Conservation (phyloP, 768 basidiomycete genomes). For the Leccinum obscurum region DNA sequence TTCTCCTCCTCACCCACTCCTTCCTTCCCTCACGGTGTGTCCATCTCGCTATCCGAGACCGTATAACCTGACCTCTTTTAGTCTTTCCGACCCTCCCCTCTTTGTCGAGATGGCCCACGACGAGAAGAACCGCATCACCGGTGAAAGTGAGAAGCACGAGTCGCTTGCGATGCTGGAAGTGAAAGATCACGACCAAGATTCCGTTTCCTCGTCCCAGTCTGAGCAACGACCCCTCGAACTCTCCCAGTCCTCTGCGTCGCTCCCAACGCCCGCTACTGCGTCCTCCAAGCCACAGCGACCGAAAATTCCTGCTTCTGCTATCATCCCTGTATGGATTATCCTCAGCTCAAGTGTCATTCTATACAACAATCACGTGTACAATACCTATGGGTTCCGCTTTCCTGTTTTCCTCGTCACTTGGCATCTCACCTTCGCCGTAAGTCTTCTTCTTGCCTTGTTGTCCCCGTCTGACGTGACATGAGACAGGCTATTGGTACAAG, state of each 20-base stretch:
- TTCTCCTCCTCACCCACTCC: neutral
- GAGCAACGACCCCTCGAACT: conserved; percentile 4
- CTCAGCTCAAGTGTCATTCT: conserved; percentile 90
- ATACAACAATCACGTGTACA: conserved; percentile 93
- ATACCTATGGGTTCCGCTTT: conserved; percentile 78
- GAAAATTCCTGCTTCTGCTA: conserved; percentile 63
- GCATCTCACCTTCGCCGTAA: conserved; percentile 71
- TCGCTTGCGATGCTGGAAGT: conserved; percentile 17
- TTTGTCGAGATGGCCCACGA: conserved; percentile 22
- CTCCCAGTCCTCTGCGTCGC: conserved; percentile 22
- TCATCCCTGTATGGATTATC: conserved; percentile 92
- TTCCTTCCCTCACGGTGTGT: conserved; percentile 12
- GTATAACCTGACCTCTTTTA: neutral
- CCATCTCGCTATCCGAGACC: neutral
- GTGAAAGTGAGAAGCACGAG: conserved; percentile 22
- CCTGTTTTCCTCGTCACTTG: conserved; percentile 93
- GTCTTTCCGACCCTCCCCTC: neutral
- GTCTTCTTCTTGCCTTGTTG: conserved; percentile 19
- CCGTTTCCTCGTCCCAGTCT: neutral
- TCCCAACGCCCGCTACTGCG: conserved; percentile 62
- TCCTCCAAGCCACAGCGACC: conserved; percentile 42
- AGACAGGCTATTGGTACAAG: conserved; percentile 79
- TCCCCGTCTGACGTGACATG: conserved; percentile 3
- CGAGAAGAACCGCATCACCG: conserved; percentile 21
- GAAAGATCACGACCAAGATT: conserved; percentile 20